Conservation (phyloP, 768 basidiomycete genomes). For the Russula compacta region DNA sequence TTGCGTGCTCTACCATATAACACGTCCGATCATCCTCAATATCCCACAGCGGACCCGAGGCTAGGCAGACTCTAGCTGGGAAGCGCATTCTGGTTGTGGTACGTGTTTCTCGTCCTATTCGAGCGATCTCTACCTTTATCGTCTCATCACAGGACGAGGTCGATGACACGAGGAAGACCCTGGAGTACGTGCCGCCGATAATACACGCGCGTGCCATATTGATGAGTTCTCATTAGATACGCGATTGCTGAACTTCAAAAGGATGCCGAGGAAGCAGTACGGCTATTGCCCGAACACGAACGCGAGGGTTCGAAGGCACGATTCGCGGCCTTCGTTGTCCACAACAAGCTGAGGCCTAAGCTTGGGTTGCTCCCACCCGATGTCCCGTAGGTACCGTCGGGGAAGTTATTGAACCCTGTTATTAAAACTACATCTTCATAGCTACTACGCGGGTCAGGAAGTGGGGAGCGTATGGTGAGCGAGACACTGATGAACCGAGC, state of each 20-base stretch:
- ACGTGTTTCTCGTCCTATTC: slow-evolving; percentile 25
- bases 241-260: slow-evolving; percentile 82
- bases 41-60: slow-evolving; percentile 46
- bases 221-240: slow-evolving; percentile 44
- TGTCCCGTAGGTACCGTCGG: slow-evolving; percentile 41
- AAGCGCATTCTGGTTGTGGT: slow-evolving; percentile 76
- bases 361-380: slow-evolving; percentile 60
- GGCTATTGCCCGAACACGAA: slow-evolving; percentile 57
- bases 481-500: slow-evolving; percentile 7
- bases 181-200: slow-evolving; percentile 48
- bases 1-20: not conserved
- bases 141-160: slow-evolving; percentile 59
- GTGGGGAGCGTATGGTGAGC: slow-evolving; percentile 63
- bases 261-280: slow-evolving; percentile 71
- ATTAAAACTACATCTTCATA: slow-evolving; percentile 18
- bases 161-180: slow-evolving; percentile 82
- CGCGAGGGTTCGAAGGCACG: slow-evolving; percentile 62
- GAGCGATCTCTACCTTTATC: slow-evolving; percentile 15
- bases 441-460: slow-evolving; percentile 79
- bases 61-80: slow-evolving; percentile 66
- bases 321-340: slow-evolving; percentile 90
- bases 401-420: not conserved
- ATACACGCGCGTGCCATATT: not conserved
- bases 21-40: slow-evolving; percentile 4
- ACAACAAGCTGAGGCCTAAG: slow-evolving; percentile 90